Evolutionary conservation across 306 rosid species (phyloP), one percentile per base, ranked within the genome.

Genomic region (Albizia julibrissin): DNA sequence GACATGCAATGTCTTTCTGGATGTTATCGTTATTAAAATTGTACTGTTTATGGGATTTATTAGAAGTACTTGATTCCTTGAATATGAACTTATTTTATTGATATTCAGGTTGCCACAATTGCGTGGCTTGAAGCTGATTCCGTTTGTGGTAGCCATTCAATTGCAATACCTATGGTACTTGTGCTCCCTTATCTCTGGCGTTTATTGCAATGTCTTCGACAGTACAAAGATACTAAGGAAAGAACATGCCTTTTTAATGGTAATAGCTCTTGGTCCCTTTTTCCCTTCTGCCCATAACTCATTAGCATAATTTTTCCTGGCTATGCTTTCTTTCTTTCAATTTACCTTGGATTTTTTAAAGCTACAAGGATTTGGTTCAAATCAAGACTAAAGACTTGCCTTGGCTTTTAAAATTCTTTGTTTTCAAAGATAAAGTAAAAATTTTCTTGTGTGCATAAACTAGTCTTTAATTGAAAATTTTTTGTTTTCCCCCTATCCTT

Each of bases 71-170:
- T 34, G 22, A 66, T 18, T 66, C 44, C 75, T 66, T 69, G 79
- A 76, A 47, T 54, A 11, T 61, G 34, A 61, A 26, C 67, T 79
- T 82, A 71, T 27, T 62, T 62, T 26, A 19, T 79, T 76, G 29
- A 83, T 56, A 50, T 85, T 80, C 91, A 96, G 99, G 99, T 96
- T 80, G 99, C 98, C 64, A 94, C 98, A 74, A 94, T 96, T 89
- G 99, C 99, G 50, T 96, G 99, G 98, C 92, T 96, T 83, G 99
- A 96, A 91, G 98, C 98, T 71, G 99, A 96, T 86, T 94, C 99
- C 68, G 98, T 94, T 79, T 96, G 99, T 79, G 99, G 99, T 42
- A 90, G 99, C 86, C 99, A 96, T 89, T 92, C 98, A 72, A 81
- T 92, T 78, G 94, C 97, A 40, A 93, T 96, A 74, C 98, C 98